Base-by-base conservation (phyloP, 108 stramenopile species). In the Nitzschia sp. region DNA sequence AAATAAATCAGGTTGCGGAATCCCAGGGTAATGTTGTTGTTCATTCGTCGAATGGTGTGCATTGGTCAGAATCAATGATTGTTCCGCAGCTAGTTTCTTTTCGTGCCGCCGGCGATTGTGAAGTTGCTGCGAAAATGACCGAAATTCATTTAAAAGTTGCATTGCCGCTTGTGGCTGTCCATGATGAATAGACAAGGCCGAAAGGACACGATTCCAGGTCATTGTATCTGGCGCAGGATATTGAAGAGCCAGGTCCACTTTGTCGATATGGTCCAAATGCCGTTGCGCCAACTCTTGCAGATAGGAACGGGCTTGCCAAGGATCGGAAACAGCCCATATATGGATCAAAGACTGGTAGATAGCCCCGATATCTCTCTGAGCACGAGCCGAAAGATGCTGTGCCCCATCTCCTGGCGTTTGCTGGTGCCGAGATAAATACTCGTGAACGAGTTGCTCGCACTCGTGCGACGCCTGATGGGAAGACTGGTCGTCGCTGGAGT, bases 131-230 rank as follows among this genome's bases (percentile, higher is more conserved):
- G 66, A 54, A 63, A 66, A 75, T 19, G 48, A 18, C 67, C 67
- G 54, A 56, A 75, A 75, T 4, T 68, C 74, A 34, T 75, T 53
- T 42, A 68, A 42, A 18, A 75, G 34, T 18, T 36, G 3, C 0
- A 21, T 45, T 1, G 58, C 74, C 29, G 45, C 32, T 15, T 61
- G 3, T 26, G 74, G 74, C 28, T 75, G 66, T 29, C 34, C 42
- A 46, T 75, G 60, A 36, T 21, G 59, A 63, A 75, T 75, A 21
- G 66, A 35, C 32, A 55, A 54, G 1, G 66, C 67, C 30, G 74
- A 75, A 46, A 75, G 38, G 35, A 75, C 74, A 31, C 54, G 66
- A 45, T 75, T 75, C 74, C 74, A 75, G 34, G 51, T 45, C 48
- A 68, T 59, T 1, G 74, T 68, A 46, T 68, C 74, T 15, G 74